Base-by-base conservation (phyloP, 495 filamentous ascomycete genomes). In the Achaetomiella virescens region DNA sequence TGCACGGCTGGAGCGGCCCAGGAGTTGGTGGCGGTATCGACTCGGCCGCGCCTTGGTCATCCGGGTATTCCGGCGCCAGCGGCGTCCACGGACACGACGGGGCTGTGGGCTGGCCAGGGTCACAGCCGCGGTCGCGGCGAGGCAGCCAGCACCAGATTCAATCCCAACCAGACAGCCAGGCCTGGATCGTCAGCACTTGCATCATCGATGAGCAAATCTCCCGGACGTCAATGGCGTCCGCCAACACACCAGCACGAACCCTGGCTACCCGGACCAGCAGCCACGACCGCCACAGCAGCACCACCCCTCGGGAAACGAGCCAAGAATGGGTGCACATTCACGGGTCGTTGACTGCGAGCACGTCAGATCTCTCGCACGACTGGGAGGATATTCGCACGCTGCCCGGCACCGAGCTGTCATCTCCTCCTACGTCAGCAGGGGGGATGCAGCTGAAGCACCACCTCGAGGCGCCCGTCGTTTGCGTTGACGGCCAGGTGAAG, bases 381-480 rank as follows among this genome's bases (percentile, higher is more conserved):
- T 66, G 64, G 64, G 58, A 66, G 5, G 61, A 64, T 11, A 42
- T 52, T 4, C 46, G 17, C 11, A 29, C 46, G 22, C 20, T 51
- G n/a, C 15, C 33, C 6, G 33, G 29, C 29, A 35, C 41, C 10
- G n/a, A 11, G 20, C 6, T 20, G 6, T 12, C 15, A 18, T 14
- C 33, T 3, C 24, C 36, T 3, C 9, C 35, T 1, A 10, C 21
- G 48, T 17, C 36, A 5, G n/a, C 35, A 9, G 10, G 25, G 17
- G 6, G 12, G 20, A n/a, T 20, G 20, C 33, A 27, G 12, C 18
- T 15, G 48, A 12, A 38, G 12, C 36, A 38, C 36, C 10, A 38
- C 12, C 36, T 6, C 18, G 29, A 11, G 15, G 25, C 7, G 14
- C n/a, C 7, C 3, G 46, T 10, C 4, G 46, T n/a, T 0, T 18